Conservation (phyloP, 768 basidiomycete genomes). For the Termitomyces heimii region DNA sequence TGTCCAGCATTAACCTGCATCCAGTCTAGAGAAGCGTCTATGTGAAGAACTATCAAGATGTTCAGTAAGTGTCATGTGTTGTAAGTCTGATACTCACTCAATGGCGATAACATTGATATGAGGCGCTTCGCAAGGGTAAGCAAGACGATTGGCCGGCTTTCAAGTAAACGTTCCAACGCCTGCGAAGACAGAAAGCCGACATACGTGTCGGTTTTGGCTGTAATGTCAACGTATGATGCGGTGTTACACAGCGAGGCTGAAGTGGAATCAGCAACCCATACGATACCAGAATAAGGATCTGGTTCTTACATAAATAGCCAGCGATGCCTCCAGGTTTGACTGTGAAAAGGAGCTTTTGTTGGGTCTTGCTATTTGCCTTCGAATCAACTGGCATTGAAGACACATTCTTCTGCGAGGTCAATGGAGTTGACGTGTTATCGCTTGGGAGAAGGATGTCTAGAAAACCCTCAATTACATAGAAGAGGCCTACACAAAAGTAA, state of each 20-base stretch:
- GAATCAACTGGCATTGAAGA: constrained; percentile 5
- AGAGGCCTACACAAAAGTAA: constrained; percentile 48
- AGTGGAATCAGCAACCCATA: not conserved
- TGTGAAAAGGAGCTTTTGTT: constrained; percentile 79
- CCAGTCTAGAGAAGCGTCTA: constrained; percentile 97
- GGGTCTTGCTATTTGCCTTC: constrained; percentile 20
- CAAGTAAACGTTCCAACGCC: constrained; percentile 84
- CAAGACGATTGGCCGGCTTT: constrained; percentile 92
- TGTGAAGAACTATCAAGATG: constrained; percentile 70
- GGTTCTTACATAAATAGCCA: constrained; percentile 75
- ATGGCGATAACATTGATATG: constrained; percentile 89
- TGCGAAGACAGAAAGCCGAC: constrained; percentile 91
- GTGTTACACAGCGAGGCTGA: constrained; percentile 85
- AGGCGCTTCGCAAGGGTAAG: constrained; percentile 95
- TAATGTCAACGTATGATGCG: constrained; percentile 94
- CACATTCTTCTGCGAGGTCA: constrained; percentile 11
- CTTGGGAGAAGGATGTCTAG: constrained; percentile 82
- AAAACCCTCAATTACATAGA: constrained; percentile 95
- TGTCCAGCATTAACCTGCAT: constrained; percentile 96
- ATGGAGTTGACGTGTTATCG: constrained; percentile 22
- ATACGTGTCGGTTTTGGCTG: constrained; percentile 96
- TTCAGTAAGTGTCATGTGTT: not conserved
- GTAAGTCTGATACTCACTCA: constrained; percentile 48
- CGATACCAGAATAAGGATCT: not conserved
- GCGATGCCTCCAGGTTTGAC: constrained; percentile 98